Base-by-base conservation (phyloP, 2,329 filamentous ascomycete genomes). In the Nemania sp. region DNA sequence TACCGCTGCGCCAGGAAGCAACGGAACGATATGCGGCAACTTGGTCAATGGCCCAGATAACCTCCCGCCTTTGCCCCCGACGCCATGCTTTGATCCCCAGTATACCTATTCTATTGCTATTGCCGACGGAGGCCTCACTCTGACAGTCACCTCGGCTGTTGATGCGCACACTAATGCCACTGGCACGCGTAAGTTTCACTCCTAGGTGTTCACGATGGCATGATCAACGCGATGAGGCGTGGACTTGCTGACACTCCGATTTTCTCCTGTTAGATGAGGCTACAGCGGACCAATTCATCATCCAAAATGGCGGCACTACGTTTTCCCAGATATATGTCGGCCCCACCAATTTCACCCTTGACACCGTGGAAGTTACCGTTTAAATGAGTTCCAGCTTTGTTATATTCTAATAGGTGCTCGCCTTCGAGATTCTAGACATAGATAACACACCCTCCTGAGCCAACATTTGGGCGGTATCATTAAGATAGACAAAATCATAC, bases 71-170 rank as follows among this genome's bases (percentile, higher is more conserved):
- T 49, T 56, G 2, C 14, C 14, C 40, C 12, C 34, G 7, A 53
- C 54, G 19, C 26, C 9, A 7, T 56, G 54, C 40, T 56, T 56
- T n/a, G 45, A 56, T 19, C 33, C 36, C 8, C 6, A 20, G n/a
- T 42, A 14, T 23, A 41, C 49, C 12, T 56, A 53, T 15, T 40
- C 54, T 5, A 20, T 56, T 26, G 54, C 39, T 3, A 42, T 56
- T 28, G 49, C 54, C 17, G 23, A 56, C 12, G 54, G 54, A 9
- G 54, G 49, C 22, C 44, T 56, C 15, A 47, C 34, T 49, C 34
- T 56, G 12, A 49, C 44, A 17, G 46, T 56, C 17, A 56, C 54
- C 40, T 56, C 54, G 22, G 44, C 54, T 22, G 40, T 56, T 33
- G 44, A 56, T 41, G 44, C 14, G 23, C 6, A 28, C 22, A 56